A percentile compares a stretch with the other conserved stretches of the same genome.
These are phyloP conservation scores for Coemansia sp. DNA, from an alignment of 192 early-diverging fungal species.

Conservation along the genomic window DNA sequence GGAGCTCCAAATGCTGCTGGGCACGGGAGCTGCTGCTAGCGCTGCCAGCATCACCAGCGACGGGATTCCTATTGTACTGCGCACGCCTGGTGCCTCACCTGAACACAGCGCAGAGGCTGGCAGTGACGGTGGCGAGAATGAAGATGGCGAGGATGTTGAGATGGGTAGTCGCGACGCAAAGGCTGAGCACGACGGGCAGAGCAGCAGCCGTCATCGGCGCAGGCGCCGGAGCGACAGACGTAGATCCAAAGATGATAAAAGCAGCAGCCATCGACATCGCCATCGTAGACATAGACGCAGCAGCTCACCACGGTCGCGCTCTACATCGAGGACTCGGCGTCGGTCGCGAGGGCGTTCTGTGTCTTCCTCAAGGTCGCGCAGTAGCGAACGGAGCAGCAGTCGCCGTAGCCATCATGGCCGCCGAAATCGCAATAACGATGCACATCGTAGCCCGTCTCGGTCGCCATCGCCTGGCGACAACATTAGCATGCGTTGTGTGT, in stretches of 20 bases:
- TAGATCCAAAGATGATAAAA: slow-evolving; percentile 14
- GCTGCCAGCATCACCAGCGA: neutral
- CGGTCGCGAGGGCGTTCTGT: slow-evolving; percentile 17
- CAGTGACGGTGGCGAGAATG: slow-evolving; percentile 7
- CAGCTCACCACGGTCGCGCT: slow-evolving; percentile 28
- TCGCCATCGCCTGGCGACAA: slow-evolving; percentile 22
- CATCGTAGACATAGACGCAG: slow-evolving; percentile 24
- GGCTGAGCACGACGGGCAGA: neutral
- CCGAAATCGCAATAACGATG: slow-evolving; percentile 12
- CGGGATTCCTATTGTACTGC: slow-evolving; percentile 18
- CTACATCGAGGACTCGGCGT: slow-evolving; percentile 14
- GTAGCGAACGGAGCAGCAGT: slow-evolving; percentile 16
- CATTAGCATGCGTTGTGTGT: slow-evolving; percentile 52
- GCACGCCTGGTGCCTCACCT: slow-evolving; percentile 47
- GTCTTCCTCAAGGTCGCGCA: slow-evolving; percentile 27
- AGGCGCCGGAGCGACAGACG: slow-evolving; percentile 16
- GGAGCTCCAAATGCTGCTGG: slow-evolving; percentile 53
- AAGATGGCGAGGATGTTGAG: slow-evolving; percentile 33
- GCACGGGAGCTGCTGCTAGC: slow-evolving; percentile 19
- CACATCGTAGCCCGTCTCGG: slow-evolving; percentile 12
- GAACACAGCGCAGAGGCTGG: slow-evolving; percentile 6
- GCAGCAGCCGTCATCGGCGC: slow-evolving; percentile 5
- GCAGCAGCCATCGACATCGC: slow-evolving; percentile 16
- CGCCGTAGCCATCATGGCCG: slow-evolving; percentile 13
- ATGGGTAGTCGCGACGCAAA: slow-evolving; percentile 3